These are phyloP conservation scores for Macrolepiota fuliginosa DNA, from an alignment of 768 basidiomycete genomes.

Conservation along the genomic window DNA sequence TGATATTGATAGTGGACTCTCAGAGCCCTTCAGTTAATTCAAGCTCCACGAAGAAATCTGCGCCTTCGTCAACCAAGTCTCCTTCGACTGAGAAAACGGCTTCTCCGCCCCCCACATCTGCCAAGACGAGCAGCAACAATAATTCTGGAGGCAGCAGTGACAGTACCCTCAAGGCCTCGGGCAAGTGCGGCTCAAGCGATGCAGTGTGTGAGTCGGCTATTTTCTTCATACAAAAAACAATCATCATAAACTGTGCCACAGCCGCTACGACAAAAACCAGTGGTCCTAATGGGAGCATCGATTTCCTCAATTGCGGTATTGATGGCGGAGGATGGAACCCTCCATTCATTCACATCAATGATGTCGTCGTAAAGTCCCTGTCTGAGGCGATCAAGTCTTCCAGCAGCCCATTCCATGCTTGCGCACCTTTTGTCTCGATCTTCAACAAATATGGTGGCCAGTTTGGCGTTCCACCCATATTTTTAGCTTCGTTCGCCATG, in stretches of 20 bases:
- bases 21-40: slow-evolving; percentile 4
- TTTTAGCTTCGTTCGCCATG: slow-evolving; percentile 86
- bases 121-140: not conserved
- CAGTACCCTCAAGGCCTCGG: slow-evolving; percentile 12
- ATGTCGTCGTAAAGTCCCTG: slow-evolving; percentile 49
- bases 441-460: slow-evolving; percentile 60
- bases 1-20: not conserved
- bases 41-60: slow-evolving; percentile 4
- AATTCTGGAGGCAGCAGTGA: slow-evolving; percentile 6
- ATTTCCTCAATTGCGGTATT: slow-evolving; percentile 81
- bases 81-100: slow-evolving; percentile 10
- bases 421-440: slow-evolving; percentile 43
- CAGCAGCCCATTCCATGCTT: slow-evolving; percentile 57
- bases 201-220: slow-evolving; percentile 32
- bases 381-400: slow-evolving; percentile 43
- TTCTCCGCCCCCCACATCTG: not conserved
- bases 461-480: slow-evolving; percentile 60
- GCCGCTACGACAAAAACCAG: slow-evolving; percentile 43
- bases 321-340: slow-evolving; percentile 72
- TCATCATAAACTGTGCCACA: slow-evolving; percentile 21
- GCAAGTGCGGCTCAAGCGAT: slow-evolving; percentile 12
- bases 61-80: slow-evolving; percentile 10
- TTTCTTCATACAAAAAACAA: not conserved
- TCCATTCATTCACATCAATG: slow-evolving; percentile 51
- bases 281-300: slow-evolving; percentile 71